Evolutionary conservation across 306 rosid species (phyloP), one percentile per base, ranked within the genome.

Genomic region (Begonia fuchsioides): DNA sequence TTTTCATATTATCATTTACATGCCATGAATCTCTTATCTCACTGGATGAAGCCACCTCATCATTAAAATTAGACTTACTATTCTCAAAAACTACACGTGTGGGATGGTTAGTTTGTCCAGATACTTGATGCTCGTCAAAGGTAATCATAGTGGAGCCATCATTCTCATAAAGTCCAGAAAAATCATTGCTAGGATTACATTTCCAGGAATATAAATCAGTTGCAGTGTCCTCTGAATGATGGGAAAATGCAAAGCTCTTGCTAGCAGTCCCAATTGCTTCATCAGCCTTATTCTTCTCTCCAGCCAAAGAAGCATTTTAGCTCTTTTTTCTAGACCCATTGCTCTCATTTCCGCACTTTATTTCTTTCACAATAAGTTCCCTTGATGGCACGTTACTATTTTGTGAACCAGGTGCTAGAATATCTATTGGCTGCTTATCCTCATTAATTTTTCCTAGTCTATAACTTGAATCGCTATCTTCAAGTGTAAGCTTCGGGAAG

Each of bases 321-420:
- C 84, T 67, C 69, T 84, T 81, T 75, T 65, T 68, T 58, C 73
- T 94, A 35, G 73, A 56, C 69, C 73, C 78, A 69, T 67, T 73
- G 59, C 72, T 75, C 56, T 77, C 81, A 48, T 59, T 67, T 60
- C 95, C 94, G 65, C 82, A 85, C 67, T 90, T 92, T 56, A 90
- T 90, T 69, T 90, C 98, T 61, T 82, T 82, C 76, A 90, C 95
- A 72, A 85, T 79, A 47, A 79, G 69, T 55, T 90, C 98, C 67
- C 74, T 76, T 12, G 86, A 78, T 70, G 68, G 76, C 51, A 78
- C 93, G 52, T 51, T 61, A 35, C 60, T 61, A 38, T 71, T 69
- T 52, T 46, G 58, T 47, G 74, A 69, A 67, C 50, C 73, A 32
- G 43, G 39, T 56, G 65, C 72, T 58, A 51, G 76, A 41, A 3